Conservation (phyloP, 768 basidiomycete species). For the Tricholoma furcatifolium region DNA sequence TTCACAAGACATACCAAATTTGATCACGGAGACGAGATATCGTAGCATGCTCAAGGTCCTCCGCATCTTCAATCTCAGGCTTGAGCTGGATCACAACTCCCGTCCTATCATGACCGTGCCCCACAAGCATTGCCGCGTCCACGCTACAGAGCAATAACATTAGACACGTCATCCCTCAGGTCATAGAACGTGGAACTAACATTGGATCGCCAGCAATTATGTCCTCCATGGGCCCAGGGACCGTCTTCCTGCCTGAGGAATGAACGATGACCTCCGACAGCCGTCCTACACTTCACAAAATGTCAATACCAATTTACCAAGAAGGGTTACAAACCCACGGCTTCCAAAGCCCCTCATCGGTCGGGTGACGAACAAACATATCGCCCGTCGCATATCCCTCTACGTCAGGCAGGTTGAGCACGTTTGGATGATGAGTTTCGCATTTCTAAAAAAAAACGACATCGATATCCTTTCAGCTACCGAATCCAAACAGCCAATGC, state of each 20-base stretch:
- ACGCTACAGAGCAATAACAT: not conserved
- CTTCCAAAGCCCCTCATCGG: not conserved
- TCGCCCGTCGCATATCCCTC: not conserved
- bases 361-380: not conserved
- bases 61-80: conserved; percentile 12
- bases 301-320: not conserved
- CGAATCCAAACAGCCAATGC: no score
- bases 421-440: not conserved
- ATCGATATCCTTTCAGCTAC: no score
- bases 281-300: conserved; percentile 3
- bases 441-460: not conserved
- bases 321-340: not conserved
- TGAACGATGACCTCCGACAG: conserved; percentile 8
- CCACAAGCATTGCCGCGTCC: conserved; percentile 34
- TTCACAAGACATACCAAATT: conserved; percentile 25
- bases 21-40: conserved; percentile 26
- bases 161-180: no score
- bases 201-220: conserved; percentile 14
- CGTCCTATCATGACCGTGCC: conserved; percentile 26
- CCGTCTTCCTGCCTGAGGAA: conserved; percentile 10
- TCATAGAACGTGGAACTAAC: conserved; percentile 8
- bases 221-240: no score
- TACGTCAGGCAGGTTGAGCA: not conserved
- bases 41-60: conserved; percentile 15
- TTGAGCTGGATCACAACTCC: conserved; percentile 24